Evolutionary conservation across 768 basidiomycete species (phyloP).

Genomic region (Boletus sp.): DNA sequence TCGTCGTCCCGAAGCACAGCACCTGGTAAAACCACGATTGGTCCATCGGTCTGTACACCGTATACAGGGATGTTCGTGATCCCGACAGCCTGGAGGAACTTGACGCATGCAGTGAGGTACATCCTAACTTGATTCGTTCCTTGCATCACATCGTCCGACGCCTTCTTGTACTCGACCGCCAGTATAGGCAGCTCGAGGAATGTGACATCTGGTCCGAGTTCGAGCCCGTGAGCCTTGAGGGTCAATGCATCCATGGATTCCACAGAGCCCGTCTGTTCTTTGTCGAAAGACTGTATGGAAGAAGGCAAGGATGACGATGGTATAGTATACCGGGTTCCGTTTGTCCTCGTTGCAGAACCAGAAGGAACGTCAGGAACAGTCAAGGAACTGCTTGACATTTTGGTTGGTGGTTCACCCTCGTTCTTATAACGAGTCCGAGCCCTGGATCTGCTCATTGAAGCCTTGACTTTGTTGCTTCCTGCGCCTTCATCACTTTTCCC

Average conservation of each 20-base stretch:
- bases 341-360: background rate
- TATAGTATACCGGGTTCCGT: background rate
- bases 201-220: background rate
- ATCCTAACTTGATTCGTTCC: conserved; percentile 5
- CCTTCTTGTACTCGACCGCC: conserved; percentile 1
- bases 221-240: background rate
- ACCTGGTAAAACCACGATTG: background rate
- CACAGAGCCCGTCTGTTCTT: too few relatives aligned
- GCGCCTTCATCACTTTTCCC: background rate
- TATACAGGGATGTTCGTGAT: conserved; percentile 3
- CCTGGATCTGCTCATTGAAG: background rate
- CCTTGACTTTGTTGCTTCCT: background rate
- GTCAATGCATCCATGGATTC: background rate
- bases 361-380: background rate
- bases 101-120: conserved; percentile 7
- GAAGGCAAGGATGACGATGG: background rate
- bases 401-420: background rate
- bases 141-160: background rate
- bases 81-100: conserved; percentile 3
- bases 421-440: background rate
- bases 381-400: background rate
- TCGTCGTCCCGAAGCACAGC: background rate
- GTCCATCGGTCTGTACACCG: conserved; percentile 6
- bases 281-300: background rate
- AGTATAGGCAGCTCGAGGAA: conserved; percentile 8